Evolutionary conservation across 805 yeast species (phyloP).

Genomic region (Wickerhamiella azyma): DNA sequence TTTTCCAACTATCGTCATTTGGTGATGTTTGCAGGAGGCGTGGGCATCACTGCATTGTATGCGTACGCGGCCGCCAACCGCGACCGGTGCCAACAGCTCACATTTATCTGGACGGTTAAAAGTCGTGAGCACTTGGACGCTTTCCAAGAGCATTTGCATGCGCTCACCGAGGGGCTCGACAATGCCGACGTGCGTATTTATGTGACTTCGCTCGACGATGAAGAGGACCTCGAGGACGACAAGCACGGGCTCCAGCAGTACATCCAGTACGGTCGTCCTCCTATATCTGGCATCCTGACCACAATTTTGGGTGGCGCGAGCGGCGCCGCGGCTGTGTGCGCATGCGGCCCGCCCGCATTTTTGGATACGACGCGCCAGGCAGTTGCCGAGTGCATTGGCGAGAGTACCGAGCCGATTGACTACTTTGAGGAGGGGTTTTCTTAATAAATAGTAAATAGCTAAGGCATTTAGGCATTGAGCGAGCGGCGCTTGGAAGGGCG

Average conservation of each 20-base stretch:
- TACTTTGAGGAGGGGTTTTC: constrained; percentile 25
- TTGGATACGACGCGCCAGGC: constrained; percentile 40
- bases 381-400: constrained; percentile 20
- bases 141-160: constrained; percentile 34
- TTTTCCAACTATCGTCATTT: constrained; percentile 29
- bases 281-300: constrained; percentile 10
- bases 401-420: constrained; percentile 21
- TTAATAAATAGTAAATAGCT: neutral
- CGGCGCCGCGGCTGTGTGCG: constrained; percentile 37
- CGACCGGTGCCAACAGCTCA: constrained; percentile 11
- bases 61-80: constrained; percentile 31
- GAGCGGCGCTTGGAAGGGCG: neutral
- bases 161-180: constrained; percentile 25
- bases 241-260: neutral
- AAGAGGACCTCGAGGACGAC: constrained; percentile 2
- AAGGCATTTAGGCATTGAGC: neutral
- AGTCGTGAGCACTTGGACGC: constrained; percentile 33
- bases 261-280: constrained; percentile 18
- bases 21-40: constrained; percentile 48
- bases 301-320: constrained; percentile 12
- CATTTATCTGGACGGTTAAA: constrained; percentile 22
- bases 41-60: constrained; percentile 48
- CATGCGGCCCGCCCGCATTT: constrained; percentile 48
- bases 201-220: constrained; percentile 1
- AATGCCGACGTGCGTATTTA: constrained; percentile 14